Evolutionary conservation across 306 rosid species (phyloP).

Genomic region (Ochetophila trinervis): DNA sequence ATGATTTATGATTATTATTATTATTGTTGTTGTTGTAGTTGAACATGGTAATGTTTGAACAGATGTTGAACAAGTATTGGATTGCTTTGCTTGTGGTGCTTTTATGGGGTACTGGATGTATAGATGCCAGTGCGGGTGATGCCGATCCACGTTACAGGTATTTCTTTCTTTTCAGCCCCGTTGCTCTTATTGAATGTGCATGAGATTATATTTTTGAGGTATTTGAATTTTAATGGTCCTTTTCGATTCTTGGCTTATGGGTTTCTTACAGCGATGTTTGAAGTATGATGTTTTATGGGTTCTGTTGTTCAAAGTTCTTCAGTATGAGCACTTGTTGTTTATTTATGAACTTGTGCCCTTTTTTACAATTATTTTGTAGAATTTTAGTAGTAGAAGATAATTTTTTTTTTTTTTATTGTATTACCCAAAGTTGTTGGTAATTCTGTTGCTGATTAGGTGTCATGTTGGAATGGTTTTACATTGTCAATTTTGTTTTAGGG

Average conservation of each 20-base stretch:
- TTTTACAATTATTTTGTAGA: no score
- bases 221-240: background rate
- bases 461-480: background rate
- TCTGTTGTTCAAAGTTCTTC: no score
- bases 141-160: slow-evolving; percentile 72
- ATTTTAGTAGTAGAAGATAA: no score
- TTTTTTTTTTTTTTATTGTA: no score
- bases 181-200: background rate
- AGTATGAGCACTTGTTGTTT: no score
- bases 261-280: no score
- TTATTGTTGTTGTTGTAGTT: background rate
- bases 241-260: background rate
- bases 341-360: no score
- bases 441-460: background rate
- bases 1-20: background rate
- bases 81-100: slow-evolving; percentile 51
- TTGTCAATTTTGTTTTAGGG: slow-evolving; percentile 33
- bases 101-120: slow-evolving; percentile 34
- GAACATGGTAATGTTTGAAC: slow-evolving; percentile 12
- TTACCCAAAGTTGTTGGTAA: no score
- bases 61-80: slow-evolving; percentile 52
- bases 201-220: no score
- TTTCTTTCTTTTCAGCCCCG: background rate
- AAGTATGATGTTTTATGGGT: no score
- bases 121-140: slow-evolving; percentile 82